Percentiles rank a stretch among this genome's conserved stretches.
Evolutionary conservation across 106 monocot species (phyloP).

Genomic region (Allium cepa): DNA sequence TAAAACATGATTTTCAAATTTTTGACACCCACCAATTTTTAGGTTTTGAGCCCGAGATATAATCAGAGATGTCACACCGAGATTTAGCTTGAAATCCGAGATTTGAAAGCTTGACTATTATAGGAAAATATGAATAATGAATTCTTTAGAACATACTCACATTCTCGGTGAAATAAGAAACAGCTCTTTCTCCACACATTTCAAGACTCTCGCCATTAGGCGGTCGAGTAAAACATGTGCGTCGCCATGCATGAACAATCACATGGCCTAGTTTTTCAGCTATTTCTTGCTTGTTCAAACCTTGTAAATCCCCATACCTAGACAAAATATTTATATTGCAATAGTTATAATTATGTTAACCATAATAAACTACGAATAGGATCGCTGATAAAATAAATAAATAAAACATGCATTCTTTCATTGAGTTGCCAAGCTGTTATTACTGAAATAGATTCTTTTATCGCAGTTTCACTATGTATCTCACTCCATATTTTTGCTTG

Average conservation of each 20-base stretch:
- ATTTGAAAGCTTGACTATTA: too few species aligned
- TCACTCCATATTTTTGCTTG: conserved; percentile 50
- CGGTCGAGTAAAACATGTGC: conserved; percentile 76
- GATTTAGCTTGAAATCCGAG: too few species aligned
- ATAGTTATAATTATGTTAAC: not conserved
- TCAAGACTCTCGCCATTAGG: conserved; percentile 81
- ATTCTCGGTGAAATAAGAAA: conserved; percentile 69
- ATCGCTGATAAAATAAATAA: not conserved
- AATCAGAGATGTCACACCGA: too few species aligned
- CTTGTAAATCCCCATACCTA: conserved; percentile 93
- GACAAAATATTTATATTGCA: not conserved
- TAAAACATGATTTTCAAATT: not conserved
- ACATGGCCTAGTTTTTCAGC: conserved; percentile 68
- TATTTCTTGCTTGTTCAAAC: conserved; percentile 90
- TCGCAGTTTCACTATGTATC: conserved; percentile 60
- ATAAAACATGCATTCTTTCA: conserved; percentile 70
- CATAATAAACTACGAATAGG: not conserved
- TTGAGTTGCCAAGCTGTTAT: conserved; percentile 88
- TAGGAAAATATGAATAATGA: not conserved
- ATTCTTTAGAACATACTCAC: conserved; percentile 18
- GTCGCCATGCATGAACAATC: conserved; percentile 82
- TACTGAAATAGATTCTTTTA: conserved; percentile 71
- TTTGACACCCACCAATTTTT: too few species aligned
- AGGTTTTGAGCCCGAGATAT: too few species aligned
- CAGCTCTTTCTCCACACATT: conserved; percentile 82